Percentiles rank a stretch among this genome's conserved stretches.
Evolutionary conservation across 805 yeast genomes (phyloP).

Genomic region (Zygosaccharomyces gambellarensis): DNA sequence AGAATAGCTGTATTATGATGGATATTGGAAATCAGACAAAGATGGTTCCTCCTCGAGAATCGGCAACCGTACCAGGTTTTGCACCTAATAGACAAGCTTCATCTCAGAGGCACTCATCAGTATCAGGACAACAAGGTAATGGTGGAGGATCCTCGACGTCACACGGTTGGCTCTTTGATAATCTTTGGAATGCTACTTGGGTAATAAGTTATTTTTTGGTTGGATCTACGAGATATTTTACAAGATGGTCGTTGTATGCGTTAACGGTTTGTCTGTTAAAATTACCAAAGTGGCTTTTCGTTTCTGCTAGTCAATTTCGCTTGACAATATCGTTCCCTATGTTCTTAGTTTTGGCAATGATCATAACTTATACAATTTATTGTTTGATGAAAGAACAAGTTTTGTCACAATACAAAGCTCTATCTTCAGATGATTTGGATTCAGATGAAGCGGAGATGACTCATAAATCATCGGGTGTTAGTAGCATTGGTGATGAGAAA

Average conservation of each 20-base stretch:
- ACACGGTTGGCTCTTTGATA: conserved; percentile 13
- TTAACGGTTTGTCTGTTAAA: conserved; percentile 13
- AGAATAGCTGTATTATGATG: background rate
- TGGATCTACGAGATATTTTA: conserved; percentile 10
- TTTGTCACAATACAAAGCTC: conserved; percentile 26
- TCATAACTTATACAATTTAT: conserved; percentile 17
- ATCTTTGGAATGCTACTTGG: conserved; percentile 13
- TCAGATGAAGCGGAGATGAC: conserved; percentile 3
- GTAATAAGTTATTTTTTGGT: conserved; percentile 12
- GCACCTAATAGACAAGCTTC: conserved; percentile 1
- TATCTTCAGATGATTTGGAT: conserved; percentile 17
- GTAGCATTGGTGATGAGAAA: background rate
- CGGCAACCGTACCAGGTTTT: background rate
- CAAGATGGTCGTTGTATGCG: conserved; percentile 10
- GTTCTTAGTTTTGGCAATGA: conserved; percentile 11
- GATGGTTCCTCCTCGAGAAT: background rate
- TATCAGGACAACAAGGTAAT: background rate
- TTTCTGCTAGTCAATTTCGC: conserved; percentile 14
- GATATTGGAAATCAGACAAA: conserved; percentile 1
- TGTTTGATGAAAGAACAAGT: conserved; percentile 21
- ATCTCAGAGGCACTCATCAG: conserved; percentile 6
- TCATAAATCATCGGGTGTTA: background rate
- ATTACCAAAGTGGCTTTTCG: conserved; percentile 18
- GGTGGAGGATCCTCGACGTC: conserved; percentile 3
- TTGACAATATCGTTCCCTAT: conserved; percentile 21